Evolutionary conservation across 768 basidiomycete species (phyloP).

Genomic region (Mycena maculata): DNA sequence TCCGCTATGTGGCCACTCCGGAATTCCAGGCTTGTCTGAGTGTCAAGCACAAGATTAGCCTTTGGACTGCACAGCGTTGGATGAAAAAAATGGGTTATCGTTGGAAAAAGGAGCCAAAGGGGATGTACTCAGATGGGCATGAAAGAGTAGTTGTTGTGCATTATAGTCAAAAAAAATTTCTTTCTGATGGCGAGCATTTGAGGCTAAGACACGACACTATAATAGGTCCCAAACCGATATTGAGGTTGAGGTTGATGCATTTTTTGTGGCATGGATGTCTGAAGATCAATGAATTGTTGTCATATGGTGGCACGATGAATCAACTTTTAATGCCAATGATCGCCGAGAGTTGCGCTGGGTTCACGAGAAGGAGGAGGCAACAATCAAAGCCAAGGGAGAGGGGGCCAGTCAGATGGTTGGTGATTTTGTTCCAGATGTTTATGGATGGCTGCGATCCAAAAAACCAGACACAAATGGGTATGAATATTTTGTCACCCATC

Average conservation of each 20-base stretch:
- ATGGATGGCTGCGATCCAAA: background rate
- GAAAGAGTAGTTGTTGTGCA: constrained; percentile 12
- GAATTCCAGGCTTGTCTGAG: constrained; percentile 25
- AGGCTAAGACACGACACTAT: background rate
- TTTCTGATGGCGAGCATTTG: constrained; percentile 24
- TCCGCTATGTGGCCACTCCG: constrained; percentile 27
- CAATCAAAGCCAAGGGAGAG: background rate
- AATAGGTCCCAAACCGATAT: background rate
- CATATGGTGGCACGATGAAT: background rate
- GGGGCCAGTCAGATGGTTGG: background rate
- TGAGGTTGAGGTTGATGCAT: background rate
- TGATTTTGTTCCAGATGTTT: background rate
- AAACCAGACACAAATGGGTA: constrained; percentile 25
- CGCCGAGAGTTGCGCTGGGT: constrained; percentile 33
- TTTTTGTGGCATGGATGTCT: background rate
- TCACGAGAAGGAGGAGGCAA: background rate
- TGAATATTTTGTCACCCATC: background rate
- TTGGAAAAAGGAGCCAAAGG: constrained; percentile 1
- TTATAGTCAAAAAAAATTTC: constrained; percentile 32
- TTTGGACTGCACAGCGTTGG: background rate
- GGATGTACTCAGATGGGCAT: too few species aligned
- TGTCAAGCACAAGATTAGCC: constrained; percentile 32
- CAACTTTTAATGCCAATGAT: constrained; percentile 33
- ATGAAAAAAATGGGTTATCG: constrained; percentile 1
- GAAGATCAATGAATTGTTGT: background rate